Evolutionary conservation across 345 rosid genomes (phyloP), one percentile per base, ranked within the genome.

Genomic region (Syzygium aqueum): DNA sequence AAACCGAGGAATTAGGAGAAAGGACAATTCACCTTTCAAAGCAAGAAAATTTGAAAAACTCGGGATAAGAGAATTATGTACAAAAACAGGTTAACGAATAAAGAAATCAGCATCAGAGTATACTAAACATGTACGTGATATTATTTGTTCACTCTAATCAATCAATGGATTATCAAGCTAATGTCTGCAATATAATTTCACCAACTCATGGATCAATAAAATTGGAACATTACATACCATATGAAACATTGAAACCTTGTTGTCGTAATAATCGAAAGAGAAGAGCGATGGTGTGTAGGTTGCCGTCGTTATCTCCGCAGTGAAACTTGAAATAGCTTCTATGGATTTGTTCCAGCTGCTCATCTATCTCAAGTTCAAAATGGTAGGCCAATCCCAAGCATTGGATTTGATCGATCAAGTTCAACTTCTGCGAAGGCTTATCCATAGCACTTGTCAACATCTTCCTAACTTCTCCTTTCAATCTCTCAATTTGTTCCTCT

Each of bases 261-360:
- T 91, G 90, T 37, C 92, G 88, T 13, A 90, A 89, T 10, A 91
- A 82, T 16, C 94, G 88, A 50, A 91, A 91, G 25, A 49, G 85
- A 51, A 91, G 88, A 14, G 92, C 63, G 49, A 80, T 33, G 2
- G 30, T 46, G 50, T 77, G 65, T 4, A 92, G 91, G 52, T 87
- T 86, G 50, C 22, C 33, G 2, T 65, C 49, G 1, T 86, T 23
- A 37, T 83, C 52, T 0, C 25, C n/a, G 1, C 28, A 9, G 3
- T 59, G 28, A 17, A 2, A 23, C 28, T 33, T 52, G 8, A 28
- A 53, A 27, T 46, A 59, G 16, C 46, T 46, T 11, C 87, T 19
- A 51, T 83, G 46, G 7, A 90, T 65, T 10, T 61, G 27, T 6
- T 85, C 51, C 6, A 91, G 22, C 11, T 37, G 87, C 8, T 85